Base-by-base conservation (phyloP, 495 filamentous ascomycete species). In the Aspergillus panamensis region DNA sequence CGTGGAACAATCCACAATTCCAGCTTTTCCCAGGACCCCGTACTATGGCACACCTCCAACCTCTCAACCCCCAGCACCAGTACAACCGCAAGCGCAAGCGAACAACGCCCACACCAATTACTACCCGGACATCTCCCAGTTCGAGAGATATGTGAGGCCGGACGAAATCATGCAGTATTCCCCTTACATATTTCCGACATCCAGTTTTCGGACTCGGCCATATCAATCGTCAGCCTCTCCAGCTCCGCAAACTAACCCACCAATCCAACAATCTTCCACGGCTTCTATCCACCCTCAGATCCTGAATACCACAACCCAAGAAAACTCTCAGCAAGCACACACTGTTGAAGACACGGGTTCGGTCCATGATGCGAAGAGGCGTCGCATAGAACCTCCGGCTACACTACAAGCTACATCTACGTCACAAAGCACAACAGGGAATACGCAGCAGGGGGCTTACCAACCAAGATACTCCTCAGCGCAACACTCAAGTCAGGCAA, bases 161-260 rank as follows among this genome's bases (percentile, higher is more conserved):
- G 56, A 47, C 17, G 56, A 58, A 39, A 30, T 58, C 1, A 14
- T 52, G 21, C 31, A 49, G 31, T 52, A 58, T 16, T 47, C 56
- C 32, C 33, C 48, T 29, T 42, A 31, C 48, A 51, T 37, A 20
- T 40, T 48, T 14, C 55, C 55, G 29, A 25, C 48, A 8, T 40
- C 19, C 31, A 21, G 47, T 16, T 52, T 37, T 19, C 39, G 32
- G 19, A 32, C 45, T 19, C 56, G 37, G n/a, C 16, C 56, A 19
- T 14, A 31, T 14, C 48, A 49, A 21, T 20, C 45, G 12, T 35
- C 48, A 31, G 40, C 8, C 39, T 32, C 29, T 20, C 21, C 37
- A 25, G 37, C 8, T 16, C 20, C 29, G 25, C 25, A 25, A 25
- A 25, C 48, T 25, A n/a, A 39, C 37, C 14, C 8, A 17, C 55